Base-by-base conservation (phyloP, 2,329 filamentous ascomycete species). In the Alternaria ventricosa region DNA sequence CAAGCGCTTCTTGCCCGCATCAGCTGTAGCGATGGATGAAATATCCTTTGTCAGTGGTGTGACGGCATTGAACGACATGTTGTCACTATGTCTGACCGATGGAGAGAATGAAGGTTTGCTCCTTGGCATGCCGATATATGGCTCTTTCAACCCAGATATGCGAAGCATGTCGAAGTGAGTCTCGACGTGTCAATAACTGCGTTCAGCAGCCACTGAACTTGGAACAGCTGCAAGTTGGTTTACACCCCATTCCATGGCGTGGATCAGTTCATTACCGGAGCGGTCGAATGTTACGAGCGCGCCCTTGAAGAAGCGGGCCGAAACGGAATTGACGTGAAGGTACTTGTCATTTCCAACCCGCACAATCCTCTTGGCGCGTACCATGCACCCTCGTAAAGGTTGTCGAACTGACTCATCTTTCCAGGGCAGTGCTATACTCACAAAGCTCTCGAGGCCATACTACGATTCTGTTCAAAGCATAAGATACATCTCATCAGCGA, bases 401-500 rank as follows among this genome's bases (percentile, higher is more conserved):
- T 11, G 33, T 12, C 27, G 27, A 13, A 44, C 15, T 28, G 13
- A 30, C 3, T 28, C 11, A 20, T 47, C 11, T 11, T 27, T 44
- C 4, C 12, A 62, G 60, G 60, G 10, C 55, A 53, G 51, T 73
- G 70, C 50, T 73, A 86, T 83, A 63, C 78, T 20, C 23, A 74
- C 70, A 23, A 54, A 11, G 76, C 78, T 5, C 65, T 87, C 9
- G 63, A 82, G 1, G 76, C 75, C 7, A 73, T 86, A 22, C 82
- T 88, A 80, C 68, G 71, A 3, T 69, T 88, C 30, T 88, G 86
- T 67, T 77, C 85, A 56, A 80, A 81, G 58, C 76, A 88, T 65
- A 65, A 79, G 3, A 75, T 88, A 5, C 86, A 89, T 67, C 76
- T 89, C 41, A 82, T 89, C 72, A 84, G 82, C 67, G 87, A 89